Evolutionary conservation across 768 basidiomycete genomes (phyloP).

Genomic region (Clathrus columnatus): DNA sequence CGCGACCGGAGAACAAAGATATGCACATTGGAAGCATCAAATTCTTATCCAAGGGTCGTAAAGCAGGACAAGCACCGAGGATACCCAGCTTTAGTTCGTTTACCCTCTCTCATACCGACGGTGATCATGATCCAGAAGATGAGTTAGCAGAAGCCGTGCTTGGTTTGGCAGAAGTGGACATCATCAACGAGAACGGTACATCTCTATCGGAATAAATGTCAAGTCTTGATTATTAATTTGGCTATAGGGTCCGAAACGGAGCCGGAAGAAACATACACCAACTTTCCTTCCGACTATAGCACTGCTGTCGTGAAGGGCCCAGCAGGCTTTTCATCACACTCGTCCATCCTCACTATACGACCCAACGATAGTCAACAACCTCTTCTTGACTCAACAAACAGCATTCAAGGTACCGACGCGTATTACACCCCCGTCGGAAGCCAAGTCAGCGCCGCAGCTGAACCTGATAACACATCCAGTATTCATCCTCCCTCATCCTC

Average conservation of each 20-base stretch:
- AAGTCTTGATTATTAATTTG: conserved; percentile 11
- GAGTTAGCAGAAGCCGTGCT: conserved; percentile 58
- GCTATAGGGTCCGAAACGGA: conserved; percentile 18
- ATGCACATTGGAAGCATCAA: conserved; percentile 80
- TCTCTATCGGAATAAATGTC: conserved; percentile 7
- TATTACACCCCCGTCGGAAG: conserved; percentile 35
- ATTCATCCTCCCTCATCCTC: not conserved
- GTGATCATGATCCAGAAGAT: conserved; percentile 21
- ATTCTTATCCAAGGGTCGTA: conserved; percentile 63
- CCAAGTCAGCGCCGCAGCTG: conserved; percentile 36
- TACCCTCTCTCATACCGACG: conserved; percentile 51
- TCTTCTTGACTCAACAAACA: conserved; percentile 21
- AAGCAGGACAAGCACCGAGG: conserved; percentile 51
- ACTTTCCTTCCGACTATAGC: conserved; percentile 47
- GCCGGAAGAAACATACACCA: not conserved
- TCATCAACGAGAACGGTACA: conserved; percentile 26
- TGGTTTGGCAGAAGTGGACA: conserved; percentile 33
- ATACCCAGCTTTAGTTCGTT: conserved; percentile 86
- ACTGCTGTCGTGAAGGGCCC: conserved; percentile 53
- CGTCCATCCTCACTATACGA: conserved; percentile 66
- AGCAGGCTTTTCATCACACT: conserved; percentile 40
- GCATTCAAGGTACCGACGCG: conserved; percentile 13
- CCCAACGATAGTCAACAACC: conserved; percentile 36
- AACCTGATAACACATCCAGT: not conserved
- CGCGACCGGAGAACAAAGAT: conserved; percentile 57